Percentiles rank a stretch among this genome's conserved stretches.
Evolutionary conservation across 2,329 filamentous ascomycete species (phyloP).

Genomic region (Aureobasidium leucospermi): DNA sequence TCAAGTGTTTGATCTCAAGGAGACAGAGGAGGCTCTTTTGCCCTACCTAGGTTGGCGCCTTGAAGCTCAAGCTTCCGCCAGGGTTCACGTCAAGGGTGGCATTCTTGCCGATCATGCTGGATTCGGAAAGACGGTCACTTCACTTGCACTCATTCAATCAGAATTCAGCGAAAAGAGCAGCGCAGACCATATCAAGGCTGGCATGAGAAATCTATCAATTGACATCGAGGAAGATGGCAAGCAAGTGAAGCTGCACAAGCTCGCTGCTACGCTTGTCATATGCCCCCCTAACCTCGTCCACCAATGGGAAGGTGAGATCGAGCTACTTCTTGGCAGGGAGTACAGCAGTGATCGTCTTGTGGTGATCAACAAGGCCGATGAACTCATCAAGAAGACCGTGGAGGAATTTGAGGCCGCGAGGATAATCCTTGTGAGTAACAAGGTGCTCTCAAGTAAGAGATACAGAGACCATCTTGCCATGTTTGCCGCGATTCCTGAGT

Average conservation of each 20-base stretch:
- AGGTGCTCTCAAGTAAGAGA: slow-evolving; percentile 36
- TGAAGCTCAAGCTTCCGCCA: slow-evolving; percentile 44
- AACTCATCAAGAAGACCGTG: slow-evolving; percentile 38
- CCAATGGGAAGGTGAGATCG: slow-evolving; percentile 53
- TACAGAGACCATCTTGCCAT: slow-evolving; percentile 46
- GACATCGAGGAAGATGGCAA: neutral
- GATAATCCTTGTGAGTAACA: slow-evolving; percentile 50
- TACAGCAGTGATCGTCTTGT: slow-evolving; percentile 30
- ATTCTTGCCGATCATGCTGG: slow-evolving; percentile 58
- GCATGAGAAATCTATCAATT: neutral
- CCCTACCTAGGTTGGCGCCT: slow-evolving; percentile 43
- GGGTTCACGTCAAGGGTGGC: slow-evolving; percentile 46
- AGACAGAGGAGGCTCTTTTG: slow-evolving; percentile 50
- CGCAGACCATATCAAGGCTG: neutral
- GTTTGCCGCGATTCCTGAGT: slow-evolving; percentile 42
- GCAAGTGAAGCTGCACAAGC: slow-evolving; percentile 30
- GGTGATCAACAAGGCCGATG: slow-evolving; percentile 30
- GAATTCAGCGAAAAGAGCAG: slow-evolving; percentile 27
- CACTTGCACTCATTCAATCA: slow-evolving; percentile 48
- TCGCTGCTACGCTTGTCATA: slow-evolving; percentile 54
- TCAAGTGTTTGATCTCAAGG: slow-evolving; percentile 43
- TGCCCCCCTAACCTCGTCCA: slow-evolving; percentile 47
- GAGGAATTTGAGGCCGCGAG: slow-evolving; percentile 40
- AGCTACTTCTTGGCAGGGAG: slow-evolving; percentile 39
- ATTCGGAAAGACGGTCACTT: slow-evolving; percentile 59